Base-by-base conservation (phyloP, 257 asterid genomes). In the Solanum gandarillasii region DNA sequence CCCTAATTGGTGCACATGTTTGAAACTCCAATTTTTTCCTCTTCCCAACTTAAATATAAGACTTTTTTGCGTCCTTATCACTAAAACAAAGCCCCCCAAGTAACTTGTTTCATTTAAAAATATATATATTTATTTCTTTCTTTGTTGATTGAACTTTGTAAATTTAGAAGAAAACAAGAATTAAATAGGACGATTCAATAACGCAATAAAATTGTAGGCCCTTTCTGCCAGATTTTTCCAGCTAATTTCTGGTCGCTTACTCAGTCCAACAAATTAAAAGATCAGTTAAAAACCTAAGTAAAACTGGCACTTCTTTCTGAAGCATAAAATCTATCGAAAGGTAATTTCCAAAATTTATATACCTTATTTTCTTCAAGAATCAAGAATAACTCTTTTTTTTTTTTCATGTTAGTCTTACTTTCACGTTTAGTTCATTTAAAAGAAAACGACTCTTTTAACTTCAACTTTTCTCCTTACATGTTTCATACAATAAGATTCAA, bases 181-280 rank as follows among this genome's bases (percentile, higher is more conserved):
- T 48, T 82, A 82, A 48, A 31, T 38, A 82, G 70, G 86, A 31
- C 20, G 20, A 82, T 48, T 32, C 4, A 82, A 82, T 48, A 8
- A 18, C 43, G 21, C 70, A 48, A 82, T 16, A 48, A 48, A 43
- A 36, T 5, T 9, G 86, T 82, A 82, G 86, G 86, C 43, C 86
- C 70, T 82, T 75, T 82, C 27, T 31, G 86, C 86, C 70, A 82
- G 86, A 82, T 82, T 82, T 82, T 82, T 82, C 86, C 86, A 82
- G 86, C 85, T 48, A 82, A 82, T 48, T 29, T 48, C 85, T 82
- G 70, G 21, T 29, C 25, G 48, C 11, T 20, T 31, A 18, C 2
- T 81, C 85, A 81, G 39, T 32, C 21, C 29, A 48, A 48, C 20
- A 82, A 48, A 82, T 82, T 35, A 82, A 48, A 46, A 31, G 6